These are phyloP conservation scores for Clarkia xantiana DNA, from an alignment of 345 rosid genomes.

Conservation along the genomic window DNA sequence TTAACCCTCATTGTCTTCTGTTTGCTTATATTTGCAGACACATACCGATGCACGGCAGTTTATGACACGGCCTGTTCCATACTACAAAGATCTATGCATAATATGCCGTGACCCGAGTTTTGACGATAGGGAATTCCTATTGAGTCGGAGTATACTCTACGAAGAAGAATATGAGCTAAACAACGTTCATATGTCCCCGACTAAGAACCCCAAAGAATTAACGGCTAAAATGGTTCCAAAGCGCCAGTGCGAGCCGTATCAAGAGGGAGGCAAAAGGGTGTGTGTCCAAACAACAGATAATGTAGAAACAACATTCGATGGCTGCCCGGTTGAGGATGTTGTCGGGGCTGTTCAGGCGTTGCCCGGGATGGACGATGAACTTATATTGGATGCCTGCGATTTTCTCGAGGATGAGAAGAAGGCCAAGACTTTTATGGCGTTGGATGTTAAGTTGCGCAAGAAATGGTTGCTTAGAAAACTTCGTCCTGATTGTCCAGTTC, in stretches of 20 bases:
- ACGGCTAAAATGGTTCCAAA: constrained; percentile 8
- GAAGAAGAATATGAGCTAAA: constrained; percentile 23
- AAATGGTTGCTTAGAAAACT: constrained; percentile 80
- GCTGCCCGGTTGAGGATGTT: constrained; percentile 34
- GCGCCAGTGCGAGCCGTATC: constrained; percentile 16
- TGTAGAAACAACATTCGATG: too few relatives aligned
- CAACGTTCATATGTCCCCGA: constrained; percentile 16
- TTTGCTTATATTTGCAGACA: constrained; percentile 24
- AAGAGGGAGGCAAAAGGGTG: too few relatives aligned
- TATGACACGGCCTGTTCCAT: constrained; percentile 69
- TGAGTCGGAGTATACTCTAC: constrained; percentile 35
- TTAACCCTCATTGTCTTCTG: too few relatives aligned
- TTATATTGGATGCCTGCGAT: constrained; percentile 80
- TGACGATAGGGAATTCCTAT: constrained; percentile 33
- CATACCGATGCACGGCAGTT: constrained; percentile 59
- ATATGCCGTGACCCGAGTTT: constrained; percentile 34
- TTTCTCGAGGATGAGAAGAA: constrained; percentile 65
- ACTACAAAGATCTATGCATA: constrained; percentile 53
- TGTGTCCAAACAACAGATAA: too few relatives aligned
- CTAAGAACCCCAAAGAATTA: constrained; percentile 2
- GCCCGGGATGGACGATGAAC: constrained; percentile 78
- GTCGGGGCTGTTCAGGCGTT: constrained; percentile 58
- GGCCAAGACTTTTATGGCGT: constrained; percentile 69
- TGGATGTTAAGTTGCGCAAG: constrained; percentile 56
- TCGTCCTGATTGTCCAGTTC: constrained; percentile 35